Conservation (phyloP, 1,284 basidiomycete species). For the Chalciporus sp. region DNA sequence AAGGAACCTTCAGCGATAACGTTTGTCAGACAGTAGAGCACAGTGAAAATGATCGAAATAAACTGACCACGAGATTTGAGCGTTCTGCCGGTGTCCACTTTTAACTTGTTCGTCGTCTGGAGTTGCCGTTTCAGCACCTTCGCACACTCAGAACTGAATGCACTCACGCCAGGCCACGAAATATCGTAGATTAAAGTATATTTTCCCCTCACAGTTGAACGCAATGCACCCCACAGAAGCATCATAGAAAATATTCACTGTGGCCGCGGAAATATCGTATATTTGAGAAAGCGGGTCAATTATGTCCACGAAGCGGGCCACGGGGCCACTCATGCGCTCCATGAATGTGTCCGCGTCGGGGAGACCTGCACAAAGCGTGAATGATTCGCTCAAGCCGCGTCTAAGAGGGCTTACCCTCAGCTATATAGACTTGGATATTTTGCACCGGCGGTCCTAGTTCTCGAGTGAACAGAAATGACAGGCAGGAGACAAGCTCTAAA, state of each 20-base stretch:
- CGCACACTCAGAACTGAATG: background rate
- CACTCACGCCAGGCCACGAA: slow-evolving; percentile 83
- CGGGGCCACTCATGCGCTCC: slow-evolving; percentile 45
- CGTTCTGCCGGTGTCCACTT: slow-evolving; percentile 58
- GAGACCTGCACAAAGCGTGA: slow-evolving; percentile 43
- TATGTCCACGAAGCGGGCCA: slow-evolving; percentile 67
- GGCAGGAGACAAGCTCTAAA: background rate
- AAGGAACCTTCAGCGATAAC: slow-evolving; percentile 63
- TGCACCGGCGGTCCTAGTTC: background rate
- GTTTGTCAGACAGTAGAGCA: background rate
- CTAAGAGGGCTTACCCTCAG: background rate
- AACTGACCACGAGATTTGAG: slow-evolving; percentile 74
- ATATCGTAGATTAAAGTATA: slow-evolving; percentile 87
- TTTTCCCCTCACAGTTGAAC: slow-evolving; percentile 86
- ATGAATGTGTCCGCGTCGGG: slow-evolving; percentile 50
- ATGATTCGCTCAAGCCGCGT: background rate
- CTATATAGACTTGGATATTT: background rate
- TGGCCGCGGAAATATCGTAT: slow-evolving; percentile 63
- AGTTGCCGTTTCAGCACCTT: background rate
- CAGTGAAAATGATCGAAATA: background rate
- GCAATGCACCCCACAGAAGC: slow-evolving; percentile 79
- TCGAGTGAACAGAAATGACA: background rate
- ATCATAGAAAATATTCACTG: slow-evolving; percentile 43
- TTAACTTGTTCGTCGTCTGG: slow-evolving; percentile 70
- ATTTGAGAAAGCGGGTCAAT: slow-evolving; percentile 55